Percentiles rank a stretch among this genome's conserved stretches.
Conservation (phyloP, 352 stramenopile genomes). For the Achlya hypogyna region DNA sequence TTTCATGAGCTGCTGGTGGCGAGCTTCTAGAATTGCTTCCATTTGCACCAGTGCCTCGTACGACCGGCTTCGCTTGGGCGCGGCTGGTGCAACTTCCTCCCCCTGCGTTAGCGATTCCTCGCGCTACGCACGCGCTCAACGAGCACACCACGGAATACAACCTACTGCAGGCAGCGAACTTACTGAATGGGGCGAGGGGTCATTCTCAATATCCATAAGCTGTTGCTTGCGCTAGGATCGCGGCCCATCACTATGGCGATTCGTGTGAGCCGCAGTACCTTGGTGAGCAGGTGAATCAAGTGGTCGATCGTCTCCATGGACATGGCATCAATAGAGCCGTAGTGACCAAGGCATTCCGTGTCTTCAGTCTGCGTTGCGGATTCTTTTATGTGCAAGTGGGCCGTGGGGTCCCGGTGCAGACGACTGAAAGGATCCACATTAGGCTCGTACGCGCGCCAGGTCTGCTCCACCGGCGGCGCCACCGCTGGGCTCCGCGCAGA, state of each 20-base stretch:
- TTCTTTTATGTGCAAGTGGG: background rate
- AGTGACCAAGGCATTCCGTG: constrained; percentile 22
- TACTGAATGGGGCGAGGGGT: background rate
- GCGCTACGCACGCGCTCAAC: too few relatives aligned
- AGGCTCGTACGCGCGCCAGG: constrained; percentile 14
- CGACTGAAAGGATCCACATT: constrained; percentile 1
- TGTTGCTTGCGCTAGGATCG: background rate
- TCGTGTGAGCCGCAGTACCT: background rate
- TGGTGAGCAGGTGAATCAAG: constrained; percentile 40
- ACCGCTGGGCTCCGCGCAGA: too few relatives aligned
- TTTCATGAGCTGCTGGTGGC: constrained; percentile 58
- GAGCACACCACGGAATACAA: too few relatives aligned
- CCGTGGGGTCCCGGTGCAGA: background rate
- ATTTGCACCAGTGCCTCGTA: constrained; percentile 70
- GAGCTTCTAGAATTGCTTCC: constrained; percentile 59
- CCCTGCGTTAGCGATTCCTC: too few relatives aligned
- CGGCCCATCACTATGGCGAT: constrained; percentile 21
- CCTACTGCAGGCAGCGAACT: too few relatives aligned
- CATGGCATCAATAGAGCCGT: constrained; percentile 42
- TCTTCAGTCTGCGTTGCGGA: background rate
- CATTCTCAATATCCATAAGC: background rate
- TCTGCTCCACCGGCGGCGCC: background rate
- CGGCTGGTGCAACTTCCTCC: background rate
- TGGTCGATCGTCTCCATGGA: constrained; percentile 56
- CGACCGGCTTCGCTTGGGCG: constrained; percentile 30